phyloP scores from a whole-genome alignment of 2,329 filamentous ascomycete species.

The Penicillium palitans region DNA sequence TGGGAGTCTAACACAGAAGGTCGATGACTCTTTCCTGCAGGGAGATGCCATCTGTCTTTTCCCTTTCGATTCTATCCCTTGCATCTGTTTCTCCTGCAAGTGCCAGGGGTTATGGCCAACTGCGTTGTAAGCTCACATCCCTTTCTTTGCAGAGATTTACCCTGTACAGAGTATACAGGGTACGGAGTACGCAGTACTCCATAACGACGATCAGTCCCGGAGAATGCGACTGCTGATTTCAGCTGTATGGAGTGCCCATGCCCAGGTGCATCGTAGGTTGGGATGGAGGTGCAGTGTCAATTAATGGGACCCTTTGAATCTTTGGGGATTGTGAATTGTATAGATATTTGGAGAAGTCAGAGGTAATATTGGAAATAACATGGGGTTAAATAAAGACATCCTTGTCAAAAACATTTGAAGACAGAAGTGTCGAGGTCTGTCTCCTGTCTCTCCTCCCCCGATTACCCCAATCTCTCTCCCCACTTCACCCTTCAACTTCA shows the following conservation, averaged over 20 bases:
- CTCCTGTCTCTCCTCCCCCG: too few species aligned
- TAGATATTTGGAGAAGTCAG: background rate
- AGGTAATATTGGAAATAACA: background rate
- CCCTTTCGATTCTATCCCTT: background rate
- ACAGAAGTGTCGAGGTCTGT: background rate
- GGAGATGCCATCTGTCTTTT: slow-evolving; percentile 4
- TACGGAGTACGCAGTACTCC: background rate
- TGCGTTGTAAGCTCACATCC: background rate
- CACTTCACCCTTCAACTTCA: background rate
- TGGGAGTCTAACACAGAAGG: background rate
- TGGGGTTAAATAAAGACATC: background rate
- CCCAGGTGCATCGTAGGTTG: background rate
- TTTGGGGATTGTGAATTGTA: background rate
- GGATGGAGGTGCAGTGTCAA: background rate
- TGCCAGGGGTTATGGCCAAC: slow-evolving; percentile 2
- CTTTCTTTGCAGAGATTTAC: background rate
- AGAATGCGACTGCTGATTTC: background rate
- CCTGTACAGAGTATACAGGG: background rate
- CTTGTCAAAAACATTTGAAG: background rate
- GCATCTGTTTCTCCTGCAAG: slow-evolving; percentile 1
- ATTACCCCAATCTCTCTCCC: background rate
- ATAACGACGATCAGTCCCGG: background rate
- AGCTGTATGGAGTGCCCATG: background rate
- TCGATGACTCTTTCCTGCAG: background rate
- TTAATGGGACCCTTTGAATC: background rate